Evolutionary conservation across 2,329 filamentous ascomycete genomes (phyloP).

Genomic region (Calonectria pteridis): DNA sequence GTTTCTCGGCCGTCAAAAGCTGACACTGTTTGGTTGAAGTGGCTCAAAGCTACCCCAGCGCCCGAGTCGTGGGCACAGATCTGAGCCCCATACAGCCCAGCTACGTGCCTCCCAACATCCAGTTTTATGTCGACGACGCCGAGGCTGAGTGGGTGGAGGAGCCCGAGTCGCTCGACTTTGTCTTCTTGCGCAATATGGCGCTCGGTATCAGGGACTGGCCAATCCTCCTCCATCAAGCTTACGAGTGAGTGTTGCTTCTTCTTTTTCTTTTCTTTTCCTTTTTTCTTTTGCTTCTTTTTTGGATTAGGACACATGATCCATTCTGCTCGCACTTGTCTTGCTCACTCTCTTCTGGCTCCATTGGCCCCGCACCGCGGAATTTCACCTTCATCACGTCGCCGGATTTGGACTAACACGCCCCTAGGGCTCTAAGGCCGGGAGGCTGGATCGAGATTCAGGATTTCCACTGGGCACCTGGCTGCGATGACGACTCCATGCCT

Average conservation of each 20-base stretch:
- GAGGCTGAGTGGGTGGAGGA: constrained; percentile 44
- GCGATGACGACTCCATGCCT: constrained; percentile 43
- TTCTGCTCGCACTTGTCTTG: neutral
- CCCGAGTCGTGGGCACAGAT: constrained; percentile 53
- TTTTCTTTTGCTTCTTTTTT: neutral
- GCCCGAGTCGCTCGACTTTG: constrained; percentile 38
- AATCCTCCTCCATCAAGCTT: constrained; percentile 20
- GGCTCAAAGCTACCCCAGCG: constrained; percentile 49
- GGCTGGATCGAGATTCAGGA: constrained; percentile 60
- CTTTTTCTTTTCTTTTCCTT: neutral
- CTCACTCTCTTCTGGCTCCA: neutral
- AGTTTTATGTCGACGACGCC: constrained; percentile 50
- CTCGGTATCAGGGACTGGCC: constrained; percentile 38
- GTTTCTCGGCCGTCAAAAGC: neutral
- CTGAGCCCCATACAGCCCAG: constrained; percentile 52
- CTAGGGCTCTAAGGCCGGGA: constrained; percentile 51
- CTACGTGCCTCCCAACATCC: constrained; percentile 53
- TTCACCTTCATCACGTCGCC: neutral
- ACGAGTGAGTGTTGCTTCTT: constrained; percentile 16
- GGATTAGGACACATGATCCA: neutral
- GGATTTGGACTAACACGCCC: constrained; percentile 1
- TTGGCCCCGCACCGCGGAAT: neutral
- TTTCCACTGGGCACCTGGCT: constrained; percentile 31
- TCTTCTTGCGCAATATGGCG: constrained; percentile 51
- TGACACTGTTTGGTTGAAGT: constrained; percentile 31